These are phyloP conservation scores for Phialemoniopsis sp. DNA, from an alignment of 2,329 filamentous ascomycete species.

Conservation along the genomic window DNA sequence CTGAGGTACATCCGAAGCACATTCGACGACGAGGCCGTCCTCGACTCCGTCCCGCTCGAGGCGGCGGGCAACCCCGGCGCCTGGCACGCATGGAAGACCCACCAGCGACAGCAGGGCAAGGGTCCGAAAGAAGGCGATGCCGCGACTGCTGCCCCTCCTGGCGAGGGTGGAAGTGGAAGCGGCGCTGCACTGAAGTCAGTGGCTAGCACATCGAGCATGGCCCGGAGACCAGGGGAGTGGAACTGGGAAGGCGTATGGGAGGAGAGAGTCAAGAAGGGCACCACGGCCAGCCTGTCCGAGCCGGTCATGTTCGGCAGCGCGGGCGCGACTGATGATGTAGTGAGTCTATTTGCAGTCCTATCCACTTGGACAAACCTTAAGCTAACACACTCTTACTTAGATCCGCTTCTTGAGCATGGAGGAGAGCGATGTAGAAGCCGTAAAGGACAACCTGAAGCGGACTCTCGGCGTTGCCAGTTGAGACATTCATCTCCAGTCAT, in stretches of 20 bases:
- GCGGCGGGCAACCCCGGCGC: constrained; percentile 86
- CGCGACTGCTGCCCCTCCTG: not conserved
- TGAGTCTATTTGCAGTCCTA: too few relatives aligned
- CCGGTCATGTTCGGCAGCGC: constrained; percentile 69
- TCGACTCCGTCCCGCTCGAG: constrained; percentile 76
- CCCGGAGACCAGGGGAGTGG: constrained; percentile 74
- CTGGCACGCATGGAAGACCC: constrained; percentile 87
- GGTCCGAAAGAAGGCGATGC: not conserved
- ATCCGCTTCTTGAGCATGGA: constrained; percentile 66
- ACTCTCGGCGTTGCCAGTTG: constrained; percentile 33
- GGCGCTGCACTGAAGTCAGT: not conserved
- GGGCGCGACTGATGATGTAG: constrained; percentile 64
- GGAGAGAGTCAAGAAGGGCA: constrained; percentile 75
- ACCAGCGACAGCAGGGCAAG: constrained; percentile 48
- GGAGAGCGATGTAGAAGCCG: constrained; percentile 49
- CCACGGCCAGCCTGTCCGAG: constrained; percentile 75
- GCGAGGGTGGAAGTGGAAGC: not conserved
- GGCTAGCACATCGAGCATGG: not conserved
- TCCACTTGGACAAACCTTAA: too few relatives aligned
- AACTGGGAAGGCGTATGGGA: constrained; percentile 99
- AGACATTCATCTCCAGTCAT: too few relatives aligned
- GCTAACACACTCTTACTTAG: constrained; percentile 36
- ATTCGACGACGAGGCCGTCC: constrained; percentile 72
- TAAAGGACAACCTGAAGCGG: constrained; percentile 55
- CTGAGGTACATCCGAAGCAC: constrained; percentile 77